Percentiles rank a stretch among this genome's conserved stretches.
Conservation (phyloP, 331 rosid genomes). For the Saraca asoca region DNA sequence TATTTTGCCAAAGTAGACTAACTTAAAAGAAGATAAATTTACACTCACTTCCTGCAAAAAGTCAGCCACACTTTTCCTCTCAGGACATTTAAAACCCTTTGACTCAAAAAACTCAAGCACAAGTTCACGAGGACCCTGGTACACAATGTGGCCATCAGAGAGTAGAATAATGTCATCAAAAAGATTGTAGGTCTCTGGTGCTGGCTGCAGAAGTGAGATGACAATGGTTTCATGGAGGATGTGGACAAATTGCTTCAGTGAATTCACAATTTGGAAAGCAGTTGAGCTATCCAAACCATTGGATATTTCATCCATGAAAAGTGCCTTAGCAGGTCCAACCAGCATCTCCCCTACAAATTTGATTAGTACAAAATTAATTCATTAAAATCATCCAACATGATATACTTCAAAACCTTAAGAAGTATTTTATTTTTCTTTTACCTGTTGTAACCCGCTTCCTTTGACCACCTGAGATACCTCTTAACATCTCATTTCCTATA, state of each 20-base stretch:
- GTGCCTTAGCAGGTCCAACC: constrained; percentile 82
- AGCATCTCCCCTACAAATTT: constrained; percentile 71
- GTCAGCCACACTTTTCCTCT: constrained; percentile 87
- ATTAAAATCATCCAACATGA: too few species aligned
- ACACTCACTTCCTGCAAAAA: constrained; percentile 84
- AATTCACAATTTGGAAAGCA: constrained; percentile 80
- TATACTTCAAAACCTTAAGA: too few species aligned
- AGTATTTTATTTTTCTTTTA: not conserved
- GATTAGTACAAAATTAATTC: too few species aligned
- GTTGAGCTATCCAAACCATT: constrained; percentile 94
- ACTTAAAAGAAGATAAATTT: too few species aligned
- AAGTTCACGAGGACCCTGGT: constrained; percentile 75
- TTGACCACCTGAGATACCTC: constrained; percentile 95
- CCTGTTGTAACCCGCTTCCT: constrained; percentile 97
- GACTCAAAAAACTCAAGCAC: constrained; percentile 77
- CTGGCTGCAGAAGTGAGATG: constrained; percentile 95
- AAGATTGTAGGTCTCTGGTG: constrained; percentile 85
- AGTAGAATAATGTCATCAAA: constrained; percentile 79
- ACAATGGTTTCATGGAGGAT: constrained; percentile 79
- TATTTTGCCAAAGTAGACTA: too few species aligned
- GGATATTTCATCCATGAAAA: constrained; percentile 93
- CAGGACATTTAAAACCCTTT: constrained; percentile 72
- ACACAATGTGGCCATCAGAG: constrained; percentile 72
- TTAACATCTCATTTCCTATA: constrained; percentile 78
- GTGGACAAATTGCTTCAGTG: constrained; percentile 77